Evolutionary conservation across 164 flowering plant genomes (phyloP).

Genomic region (Stephania cephalantha): DNA sequence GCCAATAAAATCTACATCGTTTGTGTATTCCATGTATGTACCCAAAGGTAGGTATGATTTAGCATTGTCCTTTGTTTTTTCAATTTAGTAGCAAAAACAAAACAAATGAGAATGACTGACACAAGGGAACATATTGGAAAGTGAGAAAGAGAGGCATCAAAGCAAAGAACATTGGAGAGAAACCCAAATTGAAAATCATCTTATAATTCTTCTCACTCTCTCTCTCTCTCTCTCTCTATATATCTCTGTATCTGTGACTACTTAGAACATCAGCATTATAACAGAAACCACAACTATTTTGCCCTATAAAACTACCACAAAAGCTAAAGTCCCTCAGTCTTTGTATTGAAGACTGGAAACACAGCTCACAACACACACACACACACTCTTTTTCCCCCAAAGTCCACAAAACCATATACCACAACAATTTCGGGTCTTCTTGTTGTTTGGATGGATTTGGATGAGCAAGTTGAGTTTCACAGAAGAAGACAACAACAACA

Average conservation of each 20-base stretch:
- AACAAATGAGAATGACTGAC: constrained; percentile 23
- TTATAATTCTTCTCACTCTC: constrained; percentile 40
- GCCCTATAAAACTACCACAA: constrained; percentile 35
- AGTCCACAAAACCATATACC: neutral
- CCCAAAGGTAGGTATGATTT: too few species aligned
- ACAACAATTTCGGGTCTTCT: neutral
- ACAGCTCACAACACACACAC: constrained; percentile 9
- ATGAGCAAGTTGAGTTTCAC: constrained; percentile 30
- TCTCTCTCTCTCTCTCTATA: neutral
- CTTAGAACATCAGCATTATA: constrained; percentile 10
- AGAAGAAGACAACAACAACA: constrained; percentile 57
- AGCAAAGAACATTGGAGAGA: constrained; percentile 43
- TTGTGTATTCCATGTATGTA: too few species aligned
- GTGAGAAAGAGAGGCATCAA: constrained; percentile 57
- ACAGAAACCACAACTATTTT: constrained; percentile 26
- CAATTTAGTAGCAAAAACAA: neutral
- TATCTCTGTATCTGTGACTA: too few species aligned
- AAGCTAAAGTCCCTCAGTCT: constrained; percentile 66
- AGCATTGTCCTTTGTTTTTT: too few species aligned
- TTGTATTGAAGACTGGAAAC: constrained; percentile 78
- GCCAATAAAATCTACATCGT: too few species aligned
- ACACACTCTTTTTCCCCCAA: constrained; percentile 15
- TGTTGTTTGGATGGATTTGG: constrained; percentile 31
- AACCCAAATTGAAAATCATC: constrained; percentile 33
- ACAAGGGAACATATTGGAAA: constrained; percentile 79